Base-by-base conservation (phyloP, 345 rosid species). In the Orychophragmus violaceus region DNA sequence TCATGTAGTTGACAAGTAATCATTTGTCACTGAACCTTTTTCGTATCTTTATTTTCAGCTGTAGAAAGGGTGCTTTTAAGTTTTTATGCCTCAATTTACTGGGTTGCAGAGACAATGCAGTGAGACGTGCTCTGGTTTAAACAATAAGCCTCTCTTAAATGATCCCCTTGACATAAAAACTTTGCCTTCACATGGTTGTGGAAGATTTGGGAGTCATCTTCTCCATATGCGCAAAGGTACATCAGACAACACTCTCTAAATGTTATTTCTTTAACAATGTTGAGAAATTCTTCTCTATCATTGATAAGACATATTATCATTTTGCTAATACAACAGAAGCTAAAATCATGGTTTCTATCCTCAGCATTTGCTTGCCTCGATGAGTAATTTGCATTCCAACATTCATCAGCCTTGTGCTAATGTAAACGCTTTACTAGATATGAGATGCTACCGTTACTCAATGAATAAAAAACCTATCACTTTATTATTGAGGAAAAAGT, bases 221-320 rank as follows among this genome's bases (percentile, higher is more conserved):
- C 78, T 81, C 57, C 71, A 22, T 32, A 66, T 78, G 24, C 73
- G 39, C 53, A 83, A 83, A 82, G 93, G 96, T 89, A 79, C 7
- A 11, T 55, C 3, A n/a, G n/a, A n/a, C n/a, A n/a, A 42, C 17
- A 2, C 25, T 35, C 0, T 19, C 13, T 50, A 21, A 1, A 29
- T 35, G 48, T 18, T n/a, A 6, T 19, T 1, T 4, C 18, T 51
- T 17, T 51, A 16, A 2, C 46, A 9, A 0, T 56, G 63, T 11
- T 22, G 13, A 37, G 27, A 45, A 6, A 14, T n/a, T 59, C 4
- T 19, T 49, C 17, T 37, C 42, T n/a, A 17, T 68, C 50, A 35
- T n/a, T n/a, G n/a, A 35, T 24, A 24, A 22, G 71, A 19, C 24
- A 28, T 2, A 36, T 16, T 44, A 10, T 19, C n/a, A n/a, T 23